phyloP scores from a whole-genome alignment of 345 rosid species.

The Lumnitzera racemosa region DNA sequence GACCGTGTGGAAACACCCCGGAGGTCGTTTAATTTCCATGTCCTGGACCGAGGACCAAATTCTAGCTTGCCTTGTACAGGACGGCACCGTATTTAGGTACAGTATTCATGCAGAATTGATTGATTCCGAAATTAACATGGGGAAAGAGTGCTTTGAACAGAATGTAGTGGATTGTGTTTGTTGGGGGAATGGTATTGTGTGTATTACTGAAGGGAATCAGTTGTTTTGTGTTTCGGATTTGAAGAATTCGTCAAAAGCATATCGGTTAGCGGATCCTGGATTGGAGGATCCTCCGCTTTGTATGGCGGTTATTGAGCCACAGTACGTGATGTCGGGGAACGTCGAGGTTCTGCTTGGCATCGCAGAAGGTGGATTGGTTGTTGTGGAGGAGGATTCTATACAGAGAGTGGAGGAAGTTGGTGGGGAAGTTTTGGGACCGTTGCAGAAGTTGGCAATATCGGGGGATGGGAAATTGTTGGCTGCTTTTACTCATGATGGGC shows the following conservation, averaged over 20 bases:
- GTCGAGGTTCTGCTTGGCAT: constrained; percentile 73
- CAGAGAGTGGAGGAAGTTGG: constrained; percentile 41
- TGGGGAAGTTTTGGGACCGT: constrained; percentile 44
- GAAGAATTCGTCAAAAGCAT: constrained; percentile 41
- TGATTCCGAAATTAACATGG: constrained; percentile 69
- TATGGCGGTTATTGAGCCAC: constrained; percentile 79
- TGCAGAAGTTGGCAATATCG: constrained; percentile 78
- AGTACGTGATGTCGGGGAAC: constrained; percentile 77
- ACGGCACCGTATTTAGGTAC: constrained; percentile 84
- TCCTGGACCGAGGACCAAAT: constrained; percentile 93
- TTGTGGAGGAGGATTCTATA: constrained; percentile 79
- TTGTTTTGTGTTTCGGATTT: constrained; percentile 68
- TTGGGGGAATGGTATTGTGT: constrained; percentile 91
- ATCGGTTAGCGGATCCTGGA: constrained; percentile 49
- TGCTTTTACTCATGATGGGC: constrained; percentile 78
- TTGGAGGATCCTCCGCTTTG: constrained; percentile 57
- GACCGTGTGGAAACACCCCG: constrained; percentile 89
- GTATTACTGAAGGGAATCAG: constrained; percentile 70
- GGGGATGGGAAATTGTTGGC: constrained; percentile 76
- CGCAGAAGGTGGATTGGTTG: constrained; percentile 44
- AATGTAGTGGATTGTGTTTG: constrained; percentile 83
- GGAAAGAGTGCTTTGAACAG: constrained; percentile 83
- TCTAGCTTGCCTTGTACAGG: constrained; percentile 74
- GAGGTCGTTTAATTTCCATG: constrained; percentile 87
- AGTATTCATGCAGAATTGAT: constrained; percentile 64